These are phyloP conservation scores for Monosporascus sp. DNA, from an alignment of 2,329 filamentous ascomycete species.

Conservation along the genomic window DNA sequence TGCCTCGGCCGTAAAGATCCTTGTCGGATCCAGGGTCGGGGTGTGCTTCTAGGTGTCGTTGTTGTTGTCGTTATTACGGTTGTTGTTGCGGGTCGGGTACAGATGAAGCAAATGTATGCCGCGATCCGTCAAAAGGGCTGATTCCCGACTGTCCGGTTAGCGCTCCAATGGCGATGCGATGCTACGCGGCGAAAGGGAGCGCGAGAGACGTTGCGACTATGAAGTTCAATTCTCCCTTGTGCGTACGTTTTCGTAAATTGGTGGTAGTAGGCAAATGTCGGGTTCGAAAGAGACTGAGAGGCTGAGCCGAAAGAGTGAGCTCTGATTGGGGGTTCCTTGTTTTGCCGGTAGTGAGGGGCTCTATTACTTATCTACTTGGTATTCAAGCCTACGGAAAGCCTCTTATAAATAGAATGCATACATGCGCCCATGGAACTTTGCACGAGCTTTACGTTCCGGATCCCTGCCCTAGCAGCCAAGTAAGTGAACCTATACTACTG, in stretches of 20 bases:
- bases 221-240: neutral
- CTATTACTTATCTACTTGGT: no score
- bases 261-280: neutral
- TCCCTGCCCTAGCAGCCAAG: no score
- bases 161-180: neutral
- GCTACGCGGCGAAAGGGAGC: neutral
- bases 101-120: neutral
- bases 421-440: no score
- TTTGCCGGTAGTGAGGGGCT: neutral
- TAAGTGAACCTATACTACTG: no score
- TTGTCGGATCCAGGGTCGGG: neutral
- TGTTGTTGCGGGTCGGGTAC: neutral
- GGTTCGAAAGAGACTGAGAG: neutral
- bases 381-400: neutral
- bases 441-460: no score
- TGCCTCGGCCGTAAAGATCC: neutral
- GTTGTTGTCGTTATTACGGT: neutral
- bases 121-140: neutral
- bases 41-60: neutral
- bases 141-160: neutral
- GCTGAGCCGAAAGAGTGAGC: neutral
- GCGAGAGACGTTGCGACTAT: neutral
- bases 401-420: no score
- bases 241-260: neutral
- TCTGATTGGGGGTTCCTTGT: conserved; percentile 1